Evolutionary conservation across 2,329 filamentous ascomycete genomes (phyloP), one percentile per base, ranked within the genome.

Genomic region (Exophiala lecanii-corni): DNA sequence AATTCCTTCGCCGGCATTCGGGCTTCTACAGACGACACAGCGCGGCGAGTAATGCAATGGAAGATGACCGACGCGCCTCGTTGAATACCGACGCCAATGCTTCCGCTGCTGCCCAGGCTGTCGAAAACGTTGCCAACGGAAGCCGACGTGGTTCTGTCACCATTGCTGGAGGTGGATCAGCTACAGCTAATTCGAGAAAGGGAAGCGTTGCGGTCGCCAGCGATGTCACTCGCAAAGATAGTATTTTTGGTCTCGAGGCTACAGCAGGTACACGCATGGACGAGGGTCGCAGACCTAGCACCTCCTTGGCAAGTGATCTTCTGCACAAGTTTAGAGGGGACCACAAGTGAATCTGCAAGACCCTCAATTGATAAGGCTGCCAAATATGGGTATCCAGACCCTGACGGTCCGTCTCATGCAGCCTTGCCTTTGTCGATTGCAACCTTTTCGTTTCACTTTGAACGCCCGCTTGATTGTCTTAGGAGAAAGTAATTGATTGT

Each of bases 181-280:
- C 54, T 1, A 48, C 47, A 2, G 50, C 43, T 7, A 56, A 54
- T 39, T 13, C 40, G 4, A 21, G 54, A 7, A 56, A 55, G 41
- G 54, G 54, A 23, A 54, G 51, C 21, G 54, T 56, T 18, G 50
- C 52, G n/a, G 54, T 56, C 13, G 51, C 50, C 25, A 53, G 49
- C 44, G 51, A 56, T 32, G 46, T 46, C 15, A 51, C 51, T 23
- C 33, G 54, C 17, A 54, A 52, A 36, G 54, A 56, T 25, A 56
- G 54, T 25, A 42, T 56, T 10, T 49, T 56, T 30, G 54, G 54
- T 4, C 46, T 56, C 18, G 54, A 56, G 37, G 42, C 51, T 19
- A 54, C 51, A 3, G 54, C 42, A 10, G 54, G 54, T 9, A 39
- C 20, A 17, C 42, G 42, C 30, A 47, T 56, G 51, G 43, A 45